A percentile compares a stretch with the other conserved stretches of the same genome.
phyloP scores from a whole-genome alignment of 179 eudicot species.

The Corrigiola litoralis region DNA sequence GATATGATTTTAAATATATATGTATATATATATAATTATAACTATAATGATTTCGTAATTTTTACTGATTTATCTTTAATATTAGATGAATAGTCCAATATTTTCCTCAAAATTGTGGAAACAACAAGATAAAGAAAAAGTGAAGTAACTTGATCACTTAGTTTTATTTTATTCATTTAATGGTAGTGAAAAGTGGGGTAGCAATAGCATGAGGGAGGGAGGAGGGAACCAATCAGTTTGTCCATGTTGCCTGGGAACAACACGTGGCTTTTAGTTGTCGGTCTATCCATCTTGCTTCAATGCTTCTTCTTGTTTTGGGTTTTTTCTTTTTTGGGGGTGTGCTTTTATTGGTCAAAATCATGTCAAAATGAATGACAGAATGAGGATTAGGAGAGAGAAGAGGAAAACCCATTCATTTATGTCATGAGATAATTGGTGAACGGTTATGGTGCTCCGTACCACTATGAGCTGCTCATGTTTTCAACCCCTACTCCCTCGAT shows the following conservation, averaged over 20 bases:
- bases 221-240: constrained; percentile 15
- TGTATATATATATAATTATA: too few relatives aligned
- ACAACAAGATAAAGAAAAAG: not conserved
- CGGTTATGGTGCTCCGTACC: constrained; percentile 3
- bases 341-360: constrained; percentile 17
- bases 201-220: not conserved
- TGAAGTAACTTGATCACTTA: not conserved
- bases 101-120: too few relatives aligned
- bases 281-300: constrained; percentile 1
- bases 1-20: too few relatives aligned
- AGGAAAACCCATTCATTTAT: not conserved
- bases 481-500: not conserved
- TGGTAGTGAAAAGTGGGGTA: not conserved
- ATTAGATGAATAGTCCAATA: too few relatives aligned
- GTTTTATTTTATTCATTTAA: not conserved
- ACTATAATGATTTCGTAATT: too few relatives aligned
- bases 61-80: too few relatives aligned
- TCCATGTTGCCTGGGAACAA: constrained; percentile 8
- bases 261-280: constrained; percentile 21
- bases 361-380: constrained; percentile 9
- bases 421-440: constrained; percentile 4
- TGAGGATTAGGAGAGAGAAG: not conserved
- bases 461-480: not conserved
- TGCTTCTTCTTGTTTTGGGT: not conserved
- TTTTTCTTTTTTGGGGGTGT: not conserved